Evolutionary conservation across 805 yeast genomes (phyloP), one percentile per base, ranked within the genome.

Genomic region (Lachancea lanzarotensis): DNA sequence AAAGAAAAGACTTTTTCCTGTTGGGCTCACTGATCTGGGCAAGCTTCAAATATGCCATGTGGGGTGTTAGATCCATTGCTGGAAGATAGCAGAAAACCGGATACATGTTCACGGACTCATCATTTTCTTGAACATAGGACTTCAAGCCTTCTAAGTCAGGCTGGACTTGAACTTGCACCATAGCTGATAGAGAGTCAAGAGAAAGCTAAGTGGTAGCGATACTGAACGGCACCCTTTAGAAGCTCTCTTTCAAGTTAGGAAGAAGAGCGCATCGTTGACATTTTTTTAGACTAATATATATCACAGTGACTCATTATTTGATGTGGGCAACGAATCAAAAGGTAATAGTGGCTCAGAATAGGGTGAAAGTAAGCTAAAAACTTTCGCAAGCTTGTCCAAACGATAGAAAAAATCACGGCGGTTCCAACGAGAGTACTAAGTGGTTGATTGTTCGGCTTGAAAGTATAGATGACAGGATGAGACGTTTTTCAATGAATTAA

Each of bases 41-140:
- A 43, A 93, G 73, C 65, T 84, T 87, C 59, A 93, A 69, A 62
- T 91, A 93, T 0, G 98, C 97, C 49, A 79, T 77, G 57, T 90
- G 95, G 2, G 96, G 96, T 3, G 95, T 88, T 58, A 89, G 66
- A 49, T 83, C 82, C 46, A 85, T 90, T 9, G 88, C 81, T 4
- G 83, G 74, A 51, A 87, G 76, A 49, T 78, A 80, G 19, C 85
- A 74, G 66, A 76, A 88, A 12, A 93, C 79, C 3, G 96, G 96
- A 59, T 84, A 88, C 57, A 88, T 67, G 61, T 89, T 91, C 35
- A 82, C 81, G 1, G 65, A 42, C 3, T 50, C 55, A 45, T 72
- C 61, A 52, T 74, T 72, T 16, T 59, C 56, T 26, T 59, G 53
- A 34, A 73, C 63, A 40, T 73, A 69, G 6, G 66, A 67, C 37